Base-by-base conservation (phyloP, 2,329 filamentous ascomycete species). In the Cladophialophora yegresii region DNA sequence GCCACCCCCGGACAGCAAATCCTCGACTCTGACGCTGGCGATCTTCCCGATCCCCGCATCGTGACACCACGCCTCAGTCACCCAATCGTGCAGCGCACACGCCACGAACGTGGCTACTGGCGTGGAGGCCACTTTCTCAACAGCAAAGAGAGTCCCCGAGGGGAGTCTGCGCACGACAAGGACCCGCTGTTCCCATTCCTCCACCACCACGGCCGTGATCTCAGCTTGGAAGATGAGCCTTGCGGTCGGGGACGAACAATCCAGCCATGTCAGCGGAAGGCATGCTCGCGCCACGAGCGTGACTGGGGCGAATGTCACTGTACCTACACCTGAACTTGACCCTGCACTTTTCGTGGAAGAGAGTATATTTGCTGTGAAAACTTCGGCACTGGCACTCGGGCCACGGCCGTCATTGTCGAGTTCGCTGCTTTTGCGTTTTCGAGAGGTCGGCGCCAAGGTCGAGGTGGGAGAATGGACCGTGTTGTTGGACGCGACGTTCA, bases 251-350 rank as follows among this genome's bases (percentile, higher is more conserved):
- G 51, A 26, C 5, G 54, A 60, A 6, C 61, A 61, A 36, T 64
- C 50, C 43, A 72, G 59, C 68, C 69, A 72, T 30, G 64, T 60
- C 3, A 72, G 49, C 9, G 69, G 69, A 9, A 72, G 59, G 47
- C 68, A 67, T 32, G 68, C 67, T 61, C 69, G 65, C 7, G 68
- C 64, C 16, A 72, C 47, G 43, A 68, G 63, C 9, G 67, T 64
- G 43, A 71, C 56, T n/a, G 64, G 49, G 23, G 54, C 56, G 43
- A 72, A 70, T 0, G 62, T 56, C 8, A 61, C 30, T 6, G 50
- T 43, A 23, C 36, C 26, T 20, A 40, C 32, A n/a, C 53, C 53
- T 8, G 56, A n/a, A n/a, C 16, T 7, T 20, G 36, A 8, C n/a
- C 3, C n/a, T 43, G 8, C n/a, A 7, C 36, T n/a, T 43, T 43